Percentiles rank a stretch among this genome's conserved stretches.
Conservation (phyloP, 108 stramenopile species). For the Parmales sp. region DNA sequence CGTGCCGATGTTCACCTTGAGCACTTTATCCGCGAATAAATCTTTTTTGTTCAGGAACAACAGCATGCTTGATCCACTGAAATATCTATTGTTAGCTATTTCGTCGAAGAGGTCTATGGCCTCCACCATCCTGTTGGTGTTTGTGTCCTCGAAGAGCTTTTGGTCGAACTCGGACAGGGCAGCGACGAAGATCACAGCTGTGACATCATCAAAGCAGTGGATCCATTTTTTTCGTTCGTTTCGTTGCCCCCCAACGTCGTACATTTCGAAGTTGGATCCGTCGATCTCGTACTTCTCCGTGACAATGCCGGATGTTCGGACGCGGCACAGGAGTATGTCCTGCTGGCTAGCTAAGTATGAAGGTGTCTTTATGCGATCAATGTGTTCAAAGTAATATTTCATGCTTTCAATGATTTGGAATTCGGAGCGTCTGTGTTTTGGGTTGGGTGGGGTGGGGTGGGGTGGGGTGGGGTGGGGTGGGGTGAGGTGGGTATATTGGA, state of each 20-base stretch:
- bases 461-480: neutral
- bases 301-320: constrained; percentile 44
- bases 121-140: constrained; percentile 47
- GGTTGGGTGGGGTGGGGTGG: neutral
- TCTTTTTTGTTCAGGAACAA: constrained; percentile 60
- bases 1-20: neutral
- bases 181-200: constrained; percentile 61
- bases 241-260: constrained; percentile 57
- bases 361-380: constrained; percentile 20
- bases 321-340: constrained; percentile 38
- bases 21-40: constrained; percentile 49
- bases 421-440: constrained; percentile 25
- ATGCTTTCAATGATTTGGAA: constrained; percentile 38
- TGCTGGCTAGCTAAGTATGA: constrained; percentile 18
- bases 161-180: constrained; percentile 62
- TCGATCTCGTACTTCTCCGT: constrained; percentile 39
- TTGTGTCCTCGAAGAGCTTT: constrained; percentile 48
- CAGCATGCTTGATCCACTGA: constrained; percentile 46
- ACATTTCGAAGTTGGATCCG: constrained; percentile 82
- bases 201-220: constrained; percentile 54
- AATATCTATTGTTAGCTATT: constrained; percentile 46
- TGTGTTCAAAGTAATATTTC: constrained; percentile 32
- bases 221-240: constrained; percentile 54
- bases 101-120: constrained; percentile 51
- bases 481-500: neutral